Conservation (phyloP, 1,284 basidiomycete species). For the Thelephora terrestris region DNA sequence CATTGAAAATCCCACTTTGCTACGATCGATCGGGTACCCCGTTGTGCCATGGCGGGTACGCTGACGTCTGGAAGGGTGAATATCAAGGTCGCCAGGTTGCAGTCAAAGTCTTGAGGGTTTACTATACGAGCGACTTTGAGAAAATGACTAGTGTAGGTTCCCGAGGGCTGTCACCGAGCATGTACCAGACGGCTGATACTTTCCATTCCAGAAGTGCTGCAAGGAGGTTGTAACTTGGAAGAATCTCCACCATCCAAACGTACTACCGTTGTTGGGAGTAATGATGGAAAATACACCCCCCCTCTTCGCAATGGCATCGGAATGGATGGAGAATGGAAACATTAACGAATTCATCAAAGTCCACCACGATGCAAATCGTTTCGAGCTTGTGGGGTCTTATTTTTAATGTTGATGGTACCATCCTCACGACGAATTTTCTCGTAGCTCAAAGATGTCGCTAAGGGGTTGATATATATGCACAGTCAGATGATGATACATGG, state of each 20-base stretch:
- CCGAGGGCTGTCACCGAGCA: not conserved
- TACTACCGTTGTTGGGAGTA: not conserved
- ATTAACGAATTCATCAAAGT: not conserved
- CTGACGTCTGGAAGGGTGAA: not conserved
- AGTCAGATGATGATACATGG: not conserved
- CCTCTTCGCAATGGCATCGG: not conserved
- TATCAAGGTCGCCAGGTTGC: conserved; percentile 4
- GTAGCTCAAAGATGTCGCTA: not conserved
- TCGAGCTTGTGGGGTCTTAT: not conserved
- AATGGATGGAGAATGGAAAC: not conserved
- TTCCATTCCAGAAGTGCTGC: not conserved
- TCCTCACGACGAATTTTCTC: not conserved
- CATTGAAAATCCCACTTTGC: too few relatives aligned
- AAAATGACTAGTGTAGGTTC: not conserved
- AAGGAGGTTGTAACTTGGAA: conserved; percentile 1
- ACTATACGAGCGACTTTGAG: not conserved
- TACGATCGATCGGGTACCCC: not conserved
- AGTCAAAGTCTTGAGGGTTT: conserved; percentile 7
- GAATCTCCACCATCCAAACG: not conserved
- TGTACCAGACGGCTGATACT: not conserved
- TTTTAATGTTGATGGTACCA: too few relatives aligned
- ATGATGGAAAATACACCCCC: not conserved
- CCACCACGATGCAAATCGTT: not conserved
- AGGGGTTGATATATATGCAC: not conserved
- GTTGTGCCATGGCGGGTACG: not conserved